Percentiles rank a stretch among this genome's conserved stretches.
These are phyloP conservation scores for Moesziomyces sp. DNA, from an alignment of 1,284 basidiomycete genomes.

Conservation along the genomic window DNA sequence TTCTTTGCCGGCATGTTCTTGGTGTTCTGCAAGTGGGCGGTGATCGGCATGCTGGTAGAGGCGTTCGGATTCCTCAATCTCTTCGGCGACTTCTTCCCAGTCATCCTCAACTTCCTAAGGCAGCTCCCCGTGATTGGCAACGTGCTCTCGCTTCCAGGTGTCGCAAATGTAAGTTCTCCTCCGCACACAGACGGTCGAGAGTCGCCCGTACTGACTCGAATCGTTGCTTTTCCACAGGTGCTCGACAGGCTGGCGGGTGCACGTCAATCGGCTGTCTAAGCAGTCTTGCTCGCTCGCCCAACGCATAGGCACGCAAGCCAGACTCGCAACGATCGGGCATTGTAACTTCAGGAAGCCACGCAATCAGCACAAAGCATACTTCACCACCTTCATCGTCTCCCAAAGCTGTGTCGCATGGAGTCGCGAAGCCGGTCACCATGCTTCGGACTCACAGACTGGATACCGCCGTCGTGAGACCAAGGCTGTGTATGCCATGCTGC, in stretches of 20 bases:
- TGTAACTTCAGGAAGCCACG: too few relatives aligned
- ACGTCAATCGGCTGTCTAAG: constrained; percentile 69
- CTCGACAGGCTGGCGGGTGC: constrained; percentile 69
- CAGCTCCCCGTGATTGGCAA: constrained; percentile 93
- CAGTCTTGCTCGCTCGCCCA: too few relatives aligned
- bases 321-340: too few relatives aligned
- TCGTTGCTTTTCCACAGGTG: constrained; percentile 50
- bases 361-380: too few relatives aligned
- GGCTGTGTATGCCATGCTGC: too few relatives aligned
- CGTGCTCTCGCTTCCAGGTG: constrained; percentile 79
- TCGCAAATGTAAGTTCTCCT: constrained; percentile 65
- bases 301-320: too few relatives aligned
- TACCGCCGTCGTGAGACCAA: too few relatives aligned
- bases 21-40: constrained; percentile 91
- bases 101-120: constrained; percentile 92
- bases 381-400: too few relatives aligned
- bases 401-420: too few relatives aligned
- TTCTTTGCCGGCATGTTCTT: constrained; percentile 67
- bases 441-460: too few relatives aligned
- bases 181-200: too few relatives aligned
- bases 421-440: too few relatives aligned
- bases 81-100: constrained; percentile 99
- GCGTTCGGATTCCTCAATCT: constrained; percentile 86
- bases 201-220: neutral
- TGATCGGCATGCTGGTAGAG: constrained; percentile 91